These are phyloP conservation scores for Venturia nashicola DNA, from an alignment of 2,329 filamentous ascomycete species.

Conservation along the genomic window DNA sequence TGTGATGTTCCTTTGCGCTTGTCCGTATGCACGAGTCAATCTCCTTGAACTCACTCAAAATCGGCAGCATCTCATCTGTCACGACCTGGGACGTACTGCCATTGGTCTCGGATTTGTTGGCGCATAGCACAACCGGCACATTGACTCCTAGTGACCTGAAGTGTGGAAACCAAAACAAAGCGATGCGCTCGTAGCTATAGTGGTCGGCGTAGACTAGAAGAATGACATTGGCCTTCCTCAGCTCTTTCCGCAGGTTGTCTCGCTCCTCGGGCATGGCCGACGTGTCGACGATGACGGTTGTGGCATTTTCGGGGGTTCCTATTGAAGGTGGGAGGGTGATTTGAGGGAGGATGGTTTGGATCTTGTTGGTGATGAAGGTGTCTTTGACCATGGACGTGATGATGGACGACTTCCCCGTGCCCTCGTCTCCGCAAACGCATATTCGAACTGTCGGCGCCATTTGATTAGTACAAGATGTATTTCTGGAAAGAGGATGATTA, in stretches of 20 bases:
- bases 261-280: constrained; percentile 90
- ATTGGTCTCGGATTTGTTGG: constrained; percentile 88
- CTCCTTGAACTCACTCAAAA: constrained; percentile 98
- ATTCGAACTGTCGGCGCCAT: constrained; percentile 54
- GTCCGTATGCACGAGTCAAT: constrained; percentile 96
- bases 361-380: constrained; percentile 89
- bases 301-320: constrained; percentile 90
- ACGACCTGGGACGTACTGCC: constrained; percentile 72
- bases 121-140: constrained; percentile 89
- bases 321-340: constrained; percentile 91
- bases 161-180: constrained; percentile 96
- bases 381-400: constrained; percentile 96
- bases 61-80: constrained; percentile 93
- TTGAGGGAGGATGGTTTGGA: constrained; percentile 84
- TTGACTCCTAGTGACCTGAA: constrained; percentile 98
- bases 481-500: not conserved
- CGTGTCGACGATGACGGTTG: constrained; percentile 94
- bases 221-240: constrained; percentile 94
- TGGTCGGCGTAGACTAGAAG: constrained; percentile 95
- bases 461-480: not conserved
- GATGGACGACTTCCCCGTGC: constrained; percentile 40
- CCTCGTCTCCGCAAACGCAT: constrained; percentile 93
- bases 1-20: constrained; percentile 81
- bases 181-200: constrained; percentile 96
- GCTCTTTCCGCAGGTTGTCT: constrained; percentile 79